phyloP scores from a whole-genome alignment of 805 yeast species.

The Candida montana region DNA sequence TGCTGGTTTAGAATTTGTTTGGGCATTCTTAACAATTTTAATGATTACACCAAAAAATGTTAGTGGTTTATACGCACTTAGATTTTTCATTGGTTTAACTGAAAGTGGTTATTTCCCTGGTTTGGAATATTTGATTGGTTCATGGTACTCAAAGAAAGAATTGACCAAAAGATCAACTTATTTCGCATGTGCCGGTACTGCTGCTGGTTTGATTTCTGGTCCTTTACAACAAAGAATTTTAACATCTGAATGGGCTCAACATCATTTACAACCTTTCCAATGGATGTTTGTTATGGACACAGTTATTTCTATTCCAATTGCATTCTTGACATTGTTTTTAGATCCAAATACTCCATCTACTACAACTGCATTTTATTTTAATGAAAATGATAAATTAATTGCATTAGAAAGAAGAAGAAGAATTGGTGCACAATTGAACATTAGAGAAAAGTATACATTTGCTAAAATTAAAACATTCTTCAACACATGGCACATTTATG shows the following conservation, averaged over 20 bases:
- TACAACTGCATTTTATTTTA: slow-evolving; percentile 36
- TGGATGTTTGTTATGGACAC: slow-evolving; percentile 44
- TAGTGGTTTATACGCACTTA: slow-evolving; percentile 25
- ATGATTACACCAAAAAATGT: slow-evolving; percentile 25
- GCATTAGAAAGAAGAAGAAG: slow-evolving; percentile 43
- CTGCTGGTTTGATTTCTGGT: slow-evolving; percentile 26
- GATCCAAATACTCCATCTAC: slow-evolving; percentile 27
- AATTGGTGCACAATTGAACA: slow-evolving; percentile 39
- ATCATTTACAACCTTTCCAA: slow-evolving; percentile 28
- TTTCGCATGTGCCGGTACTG: slow-evolving; percentile 30
- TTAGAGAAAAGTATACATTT: slow-evolving; percentile 36
- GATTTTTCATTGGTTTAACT: slow-evolving; percentile 35
- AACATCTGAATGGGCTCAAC: slow-evolving; percentile 12
- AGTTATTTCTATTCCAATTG: slow-evolving; percentile 36
- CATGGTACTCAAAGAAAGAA: slow-evolving; percentile 32
- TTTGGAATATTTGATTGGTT: slow-evolving; percentile 36
- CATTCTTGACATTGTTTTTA: slow-evolving; percentile 34
- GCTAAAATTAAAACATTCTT: slow-evolving; percentile 31
- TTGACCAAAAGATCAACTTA: slow-evolving; percentile 29
- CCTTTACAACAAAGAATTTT: slow-evolving; percentile 33
- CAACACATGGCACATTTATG: slow-evolving; percentile 44
- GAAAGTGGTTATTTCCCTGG: slow-evolving; percentile 46
- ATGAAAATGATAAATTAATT: slow-evolving; percentile 35
- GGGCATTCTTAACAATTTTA: slow-evolving; percentile 36
- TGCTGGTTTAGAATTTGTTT: slow-evolving; percentile 37